Conservation (phyloP, 768 basidiomycete genomes). For the Tubosaeta sp. region DNA sequence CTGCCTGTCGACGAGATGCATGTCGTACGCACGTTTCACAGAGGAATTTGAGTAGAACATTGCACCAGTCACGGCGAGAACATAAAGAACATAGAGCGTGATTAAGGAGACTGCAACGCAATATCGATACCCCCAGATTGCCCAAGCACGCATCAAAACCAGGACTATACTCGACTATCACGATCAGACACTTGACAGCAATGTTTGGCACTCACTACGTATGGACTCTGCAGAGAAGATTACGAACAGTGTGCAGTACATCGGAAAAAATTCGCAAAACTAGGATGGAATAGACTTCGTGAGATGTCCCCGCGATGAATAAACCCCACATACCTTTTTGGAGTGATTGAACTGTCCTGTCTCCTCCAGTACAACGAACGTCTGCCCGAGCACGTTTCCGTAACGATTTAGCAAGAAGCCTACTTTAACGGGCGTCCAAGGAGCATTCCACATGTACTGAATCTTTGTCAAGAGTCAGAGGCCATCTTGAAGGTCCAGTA, state of each 20-base stretch:
- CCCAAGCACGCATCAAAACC: conserved; percentile 2
- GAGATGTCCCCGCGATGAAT: neutral
- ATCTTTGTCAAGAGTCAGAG: neutral
- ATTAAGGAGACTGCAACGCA: neutral
- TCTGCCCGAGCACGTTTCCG: conserved; percentile 6
- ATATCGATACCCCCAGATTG: conserved; percentile 1
- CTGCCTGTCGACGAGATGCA: neutral
- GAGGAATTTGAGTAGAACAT: neutral
- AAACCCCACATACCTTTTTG: neutral
- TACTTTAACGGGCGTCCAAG: conserved; percentile 4
- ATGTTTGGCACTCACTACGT: neutral
- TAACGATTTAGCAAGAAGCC: conserved; percentile 12
- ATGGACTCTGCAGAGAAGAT: conserved; percentile 1
- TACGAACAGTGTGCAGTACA: neutral
- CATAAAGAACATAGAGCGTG: neutral
- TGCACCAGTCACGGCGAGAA: neutral
- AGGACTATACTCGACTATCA: neutral
- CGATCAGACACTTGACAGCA: neutral
- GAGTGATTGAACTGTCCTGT: conserved; percentile 1
- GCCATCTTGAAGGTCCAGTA: neutral
- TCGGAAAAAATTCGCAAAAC: neutral
- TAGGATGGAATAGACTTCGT: neutral
- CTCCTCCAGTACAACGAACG: conserved; percentile 10
- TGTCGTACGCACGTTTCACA: neutral
- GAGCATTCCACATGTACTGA: neutral